A percentile compares a stretch with the other conserved stretches of the same genome.
These are phyloP conservation scores for Aspergillus coremiiformis DNA, from an alignment of 495 filamentous ascomycete genomes.

Conservation along the genomic window DNA sequence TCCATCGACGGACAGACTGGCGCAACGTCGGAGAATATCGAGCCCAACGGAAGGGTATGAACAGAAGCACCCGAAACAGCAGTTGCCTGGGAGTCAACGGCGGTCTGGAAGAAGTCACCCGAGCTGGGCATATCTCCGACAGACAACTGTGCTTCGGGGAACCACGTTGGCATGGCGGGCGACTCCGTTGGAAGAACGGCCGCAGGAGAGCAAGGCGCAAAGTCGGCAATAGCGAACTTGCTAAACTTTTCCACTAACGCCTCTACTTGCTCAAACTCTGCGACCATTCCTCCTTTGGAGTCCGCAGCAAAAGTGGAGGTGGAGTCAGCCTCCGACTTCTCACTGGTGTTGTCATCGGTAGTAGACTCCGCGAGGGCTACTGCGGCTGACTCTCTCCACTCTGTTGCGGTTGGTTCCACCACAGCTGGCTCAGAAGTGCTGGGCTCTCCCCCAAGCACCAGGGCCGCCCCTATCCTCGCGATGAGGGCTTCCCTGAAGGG, in stretches of 20 bases:
- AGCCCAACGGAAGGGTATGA: background rate
- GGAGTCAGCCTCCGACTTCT: conserved; percentile 1
- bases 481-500: background rate
- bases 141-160: conserved; percentile 4
- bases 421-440: conserved; percentile 9
- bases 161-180: conserved; percentile 6
- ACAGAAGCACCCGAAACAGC: conserved; percentile 5
- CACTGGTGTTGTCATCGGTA: background rate
- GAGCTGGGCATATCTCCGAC: background rate
- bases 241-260: conserved; percentile 2
- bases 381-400: conserved; percentile 2
- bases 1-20: background rate
- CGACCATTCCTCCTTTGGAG: conserved; percentile 7
- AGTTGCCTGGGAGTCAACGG: background rate
- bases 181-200: conserved; percentile 5
- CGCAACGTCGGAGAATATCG: background rate
- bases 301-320: conserved; percentile 5
- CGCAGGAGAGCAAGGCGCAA: conserved; percentile 6
- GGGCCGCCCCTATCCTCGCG: background rate
- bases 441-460: background rate
- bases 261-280: conserved; percentile 7
- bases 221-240: conserved; percentile 1
- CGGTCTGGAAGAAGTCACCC: background rate
- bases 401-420: conserved; percentile 10
- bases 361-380: background rate